A percentile compares a stretch with the other conserved stretches of the same genome.
Conservation (phyloP, 2,329 filamentous ascomycete genomes). For the Paraphoma sp. region DNA sequence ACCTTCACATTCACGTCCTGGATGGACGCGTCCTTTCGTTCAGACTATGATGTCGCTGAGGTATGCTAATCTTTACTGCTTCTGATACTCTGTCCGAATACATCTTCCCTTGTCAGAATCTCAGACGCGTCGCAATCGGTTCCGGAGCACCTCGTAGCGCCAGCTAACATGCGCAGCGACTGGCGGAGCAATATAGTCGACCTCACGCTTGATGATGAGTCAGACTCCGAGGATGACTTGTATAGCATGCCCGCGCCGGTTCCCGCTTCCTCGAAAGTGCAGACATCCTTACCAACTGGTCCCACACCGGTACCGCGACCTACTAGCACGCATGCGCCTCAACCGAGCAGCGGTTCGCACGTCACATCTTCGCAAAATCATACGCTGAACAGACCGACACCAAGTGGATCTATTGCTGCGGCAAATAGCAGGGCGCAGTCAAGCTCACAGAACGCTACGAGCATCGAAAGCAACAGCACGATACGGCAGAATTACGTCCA, state of each 20-base stretch:
- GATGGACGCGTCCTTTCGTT: conserved; percentile 25
- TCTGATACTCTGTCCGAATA: not conserved
- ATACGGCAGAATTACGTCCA: conserved; percentile 3
- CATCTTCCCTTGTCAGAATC: not conserved
- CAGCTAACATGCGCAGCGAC: conserved; percentile 27
- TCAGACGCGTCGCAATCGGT: not conserved
- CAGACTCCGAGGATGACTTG: conserved; percentile 17
- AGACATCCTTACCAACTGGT: not conserved
- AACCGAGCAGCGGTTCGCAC: not conserved
- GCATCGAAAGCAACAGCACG: not conserved
- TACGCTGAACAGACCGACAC: not conserved
- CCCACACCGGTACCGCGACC: not conserved
- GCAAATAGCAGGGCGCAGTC: not conserved
- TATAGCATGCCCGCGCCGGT: too few species aligned
- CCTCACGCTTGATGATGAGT: conserved; percentile 23
- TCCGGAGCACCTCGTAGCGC: not conserved
- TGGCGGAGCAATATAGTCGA: conserved; percentile 23
- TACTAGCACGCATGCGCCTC: not conserved
- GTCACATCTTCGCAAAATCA: not conserved
- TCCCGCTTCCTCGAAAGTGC: too few species aligned
- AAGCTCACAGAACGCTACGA: not conserved
- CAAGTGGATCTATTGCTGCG: not conserved
- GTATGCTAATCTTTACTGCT: conserved; percentile 18
- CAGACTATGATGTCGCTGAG: conserved; percentile 18
- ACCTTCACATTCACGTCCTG: conserved; percentile 5